These are phyloP conservation scores for Asterionellopsis glacialis DNA, from an alignment of 108 stramenopile species.

Conservation along the genomic window DNA sequence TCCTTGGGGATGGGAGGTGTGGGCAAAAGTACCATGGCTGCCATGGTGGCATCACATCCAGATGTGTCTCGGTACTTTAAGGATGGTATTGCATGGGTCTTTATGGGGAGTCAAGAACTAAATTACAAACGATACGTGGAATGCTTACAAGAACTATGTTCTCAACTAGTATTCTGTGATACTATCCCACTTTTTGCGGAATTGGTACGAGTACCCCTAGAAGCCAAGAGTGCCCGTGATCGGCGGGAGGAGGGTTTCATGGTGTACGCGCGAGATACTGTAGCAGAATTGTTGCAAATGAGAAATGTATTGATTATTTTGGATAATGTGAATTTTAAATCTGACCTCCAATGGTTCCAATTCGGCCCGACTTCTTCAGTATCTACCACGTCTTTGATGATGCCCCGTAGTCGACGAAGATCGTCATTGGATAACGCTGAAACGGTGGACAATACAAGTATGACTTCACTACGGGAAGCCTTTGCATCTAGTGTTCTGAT, in stretches of 20 bases:
- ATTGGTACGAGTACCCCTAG: conserved; percentile 49
- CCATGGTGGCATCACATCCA: conserved; percentile 53
- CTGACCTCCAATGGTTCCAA: conserved; percentile 74
- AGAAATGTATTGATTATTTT: conserved; percentile 59
- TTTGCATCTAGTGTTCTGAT: conserved; percentile 21
- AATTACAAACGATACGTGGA: conserved; percentile 50
- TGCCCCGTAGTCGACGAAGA: background rate
- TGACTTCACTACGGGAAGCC: background rate
- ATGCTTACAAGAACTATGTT: conserved; percentile 39
- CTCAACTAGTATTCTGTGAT: conserved; percentile 41
- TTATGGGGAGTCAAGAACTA: conserved; percentile 42
- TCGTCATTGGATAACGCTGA: too few species aligned
- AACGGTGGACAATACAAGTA: background rate
- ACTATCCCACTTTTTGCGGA: conserved; percentile 48
- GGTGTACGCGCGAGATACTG: conserved; percentile 57
- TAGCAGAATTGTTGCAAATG: conserved; percentile 52
- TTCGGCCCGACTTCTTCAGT: conserved; percentile 18
- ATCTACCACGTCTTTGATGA: background rate
- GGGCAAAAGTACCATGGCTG: conserved; percentile 74
- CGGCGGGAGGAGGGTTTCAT: conserved; percentile 66
- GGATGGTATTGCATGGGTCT: conserved; percentile 65
- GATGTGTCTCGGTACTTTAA: conserved; percentile 57
- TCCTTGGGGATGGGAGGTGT: conserved; percentile 47
- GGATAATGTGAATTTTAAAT: conserved; percentile 59
- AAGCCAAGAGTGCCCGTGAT: conserved; percentile 36